phyloP scores from a whole-genome alignment of 768 basidiomycete genomes.

The Amanita exitialis region DNA sequence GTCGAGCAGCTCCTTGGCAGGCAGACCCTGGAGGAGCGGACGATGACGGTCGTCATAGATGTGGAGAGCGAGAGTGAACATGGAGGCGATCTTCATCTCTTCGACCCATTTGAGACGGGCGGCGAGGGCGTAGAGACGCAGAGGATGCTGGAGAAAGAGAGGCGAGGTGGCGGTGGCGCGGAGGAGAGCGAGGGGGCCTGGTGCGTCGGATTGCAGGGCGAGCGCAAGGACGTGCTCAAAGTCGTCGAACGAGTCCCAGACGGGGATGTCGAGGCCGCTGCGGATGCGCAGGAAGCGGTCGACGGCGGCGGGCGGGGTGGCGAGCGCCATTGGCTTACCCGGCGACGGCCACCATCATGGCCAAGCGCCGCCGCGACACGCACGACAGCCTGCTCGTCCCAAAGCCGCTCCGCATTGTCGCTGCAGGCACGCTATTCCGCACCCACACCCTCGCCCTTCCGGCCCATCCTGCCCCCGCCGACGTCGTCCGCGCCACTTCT shows the following conservation, averaged over 20 bases:
- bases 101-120: slow-evolving; percentile 33
- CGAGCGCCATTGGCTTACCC: too few relatives aligned
- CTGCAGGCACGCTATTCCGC: slow-evolving; percentile 72
- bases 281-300: slow-evolving; percentile 30
- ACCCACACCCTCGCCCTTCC: slow-evolving; percentile 63
- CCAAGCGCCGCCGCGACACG: slow-evolving; percentile 33
- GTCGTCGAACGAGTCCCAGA: slow-evolving; percentile 30
- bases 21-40: slow-evolving; percentile 22
- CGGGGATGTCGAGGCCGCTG: slow-evolving; percentile 28
- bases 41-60: slow-evolving; percentile 24
- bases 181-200: slow-evolving; percentile 31
- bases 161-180: slow-evolving; percentile 31
- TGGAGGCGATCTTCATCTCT: slow-evolving; percentile 31
- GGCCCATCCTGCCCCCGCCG: slow-evolving; percentile 44
- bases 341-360: not conserved
- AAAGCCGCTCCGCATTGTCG: slow-evolving; percentile 60
- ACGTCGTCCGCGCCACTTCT: slow-evolving; percentile 60
- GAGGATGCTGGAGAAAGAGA: slow-evolving; percentile 29
- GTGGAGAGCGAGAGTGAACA: slow-evolving; percentile 27
- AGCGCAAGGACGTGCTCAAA: slow-evolving; percentile 27
- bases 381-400: slow-evolving; percentile 21
- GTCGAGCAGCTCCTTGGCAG: slow-evolving; percentile 22
- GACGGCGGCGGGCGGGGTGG: slow-evolving; percentile 13
- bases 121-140: slow-evolving; percentile 38
- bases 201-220: slow-evolving; percentile 36